Evolutionary conservation across 352 stramenopile genomes (phyloP).

Genomic region (Thraustochytrium sp.): DNA sequence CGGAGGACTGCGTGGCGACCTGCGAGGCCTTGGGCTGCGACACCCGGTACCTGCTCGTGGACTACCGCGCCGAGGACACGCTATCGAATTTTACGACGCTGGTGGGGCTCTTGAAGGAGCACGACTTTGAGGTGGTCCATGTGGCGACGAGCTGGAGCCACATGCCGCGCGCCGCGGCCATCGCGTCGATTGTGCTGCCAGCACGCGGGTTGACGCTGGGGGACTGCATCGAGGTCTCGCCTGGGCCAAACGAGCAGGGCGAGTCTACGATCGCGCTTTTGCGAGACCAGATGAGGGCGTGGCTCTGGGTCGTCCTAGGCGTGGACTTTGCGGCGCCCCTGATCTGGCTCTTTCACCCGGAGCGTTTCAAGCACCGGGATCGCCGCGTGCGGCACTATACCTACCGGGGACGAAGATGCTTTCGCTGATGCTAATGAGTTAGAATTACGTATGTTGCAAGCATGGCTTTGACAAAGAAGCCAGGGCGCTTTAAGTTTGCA

Average conservation of each 20-base stretch:
- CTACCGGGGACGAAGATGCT: background rate
- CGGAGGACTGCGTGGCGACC: background rate
- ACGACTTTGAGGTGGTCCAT: background rate
- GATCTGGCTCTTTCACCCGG: background rate
- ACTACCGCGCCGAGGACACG: constrained; percentile 21
- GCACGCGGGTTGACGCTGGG: background rate
- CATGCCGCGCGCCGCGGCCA: background rate
- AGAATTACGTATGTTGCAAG: background rate
- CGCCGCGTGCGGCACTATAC: background rate
- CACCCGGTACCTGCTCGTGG: background rate
- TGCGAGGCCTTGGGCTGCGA: background rate
- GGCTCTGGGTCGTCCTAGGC: background rate
- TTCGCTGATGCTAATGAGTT: background rate
- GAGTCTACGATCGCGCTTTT: background rate
- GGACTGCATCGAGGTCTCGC: background rate
- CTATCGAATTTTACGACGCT: constrained; percentile 41
- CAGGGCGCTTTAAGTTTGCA: background rate
- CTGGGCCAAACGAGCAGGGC: background rate
- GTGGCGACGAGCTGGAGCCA: background rate
- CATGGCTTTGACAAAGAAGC: background rate
- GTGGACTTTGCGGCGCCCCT: background rate
- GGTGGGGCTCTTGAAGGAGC: background rate
- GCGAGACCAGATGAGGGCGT: background rate
- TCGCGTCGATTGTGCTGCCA: constrained; percentile 6
- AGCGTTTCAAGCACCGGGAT: background rate